phyloP scores from a whole-genome alignment of 2,329 filamentous ascomycete genomes.

The Cladosporium austrohemisphaericum region DNA sequence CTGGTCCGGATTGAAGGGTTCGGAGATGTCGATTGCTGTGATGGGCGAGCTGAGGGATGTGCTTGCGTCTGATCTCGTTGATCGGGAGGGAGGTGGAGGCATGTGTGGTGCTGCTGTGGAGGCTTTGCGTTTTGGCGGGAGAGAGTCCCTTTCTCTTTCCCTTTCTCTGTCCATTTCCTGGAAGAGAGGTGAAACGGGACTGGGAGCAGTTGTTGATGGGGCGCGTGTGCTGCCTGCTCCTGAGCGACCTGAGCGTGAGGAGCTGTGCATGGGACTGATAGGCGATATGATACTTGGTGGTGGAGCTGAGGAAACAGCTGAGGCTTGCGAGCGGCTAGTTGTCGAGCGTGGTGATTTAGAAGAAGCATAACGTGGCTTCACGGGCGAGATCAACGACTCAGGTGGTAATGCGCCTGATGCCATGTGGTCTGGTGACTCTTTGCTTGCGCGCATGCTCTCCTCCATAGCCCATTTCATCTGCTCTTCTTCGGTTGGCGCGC shows the following conservation, averaged over 20 bases:
- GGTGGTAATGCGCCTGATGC: conserved; percentile 11
- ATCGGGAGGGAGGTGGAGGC: conserved; percentile 15
- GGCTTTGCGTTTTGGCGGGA: conserved; percentile 13
- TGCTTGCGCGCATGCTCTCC: conserved; percentile 24
- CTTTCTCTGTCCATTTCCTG: too few species aligned
- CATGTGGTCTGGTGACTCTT: not conserved
- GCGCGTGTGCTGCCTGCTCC: not conserved
- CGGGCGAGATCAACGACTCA: conserved; percentile 16
- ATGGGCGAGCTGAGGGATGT: conserved; percentile 16
- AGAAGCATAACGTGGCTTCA: conserved; percentile 10
- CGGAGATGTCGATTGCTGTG: conserved; percentile 29
- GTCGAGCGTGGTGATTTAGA: conserved; percentile 4
- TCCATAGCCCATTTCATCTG: conserved; percentile 37
- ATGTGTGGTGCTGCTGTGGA: not conserved
- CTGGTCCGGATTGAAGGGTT: conserved; percentile 35
- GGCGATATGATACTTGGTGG: conserved; percentile 10
- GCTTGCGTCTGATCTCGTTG: not conserved
- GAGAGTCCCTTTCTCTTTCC: conserved; percentile 5
- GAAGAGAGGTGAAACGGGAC: conserved; percentile 14
- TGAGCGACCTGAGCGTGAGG: not conserved
- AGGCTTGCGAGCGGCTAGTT: not conserved
- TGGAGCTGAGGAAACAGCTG: not conserved
- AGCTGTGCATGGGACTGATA: conserved; percentile 5
- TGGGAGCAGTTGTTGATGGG: conserved; percentile 4
- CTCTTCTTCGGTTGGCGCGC: conserved; percentile 32